Evolutionary conservation across 225 moss, liverwort and hornwort genomes (phyloP).

Genomic region (Neckera pumila): DNA sequence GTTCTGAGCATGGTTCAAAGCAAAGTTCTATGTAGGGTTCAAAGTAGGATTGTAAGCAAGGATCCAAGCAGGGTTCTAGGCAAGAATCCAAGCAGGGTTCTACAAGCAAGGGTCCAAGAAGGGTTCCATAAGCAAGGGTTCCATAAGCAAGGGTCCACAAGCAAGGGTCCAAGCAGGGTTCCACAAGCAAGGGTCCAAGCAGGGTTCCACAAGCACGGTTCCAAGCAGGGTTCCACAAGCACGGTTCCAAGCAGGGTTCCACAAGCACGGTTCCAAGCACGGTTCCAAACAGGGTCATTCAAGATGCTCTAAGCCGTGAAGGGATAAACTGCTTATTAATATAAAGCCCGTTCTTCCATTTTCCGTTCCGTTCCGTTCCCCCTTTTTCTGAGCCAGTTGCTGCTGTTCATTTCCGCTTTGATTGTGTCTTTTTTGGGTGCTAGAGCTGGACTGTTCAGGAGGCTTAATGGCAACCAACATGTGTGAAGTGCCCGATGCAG

Average conservation of each 20-base stretch:
- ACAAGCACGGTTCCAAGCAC: background rate
- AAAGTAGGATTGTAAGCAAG: too few relatives aligned
- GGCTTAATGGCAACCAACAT: background rate
- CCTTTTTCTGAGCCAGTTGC: background rate
- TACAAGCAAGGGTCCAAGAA: too few relatives aligned
- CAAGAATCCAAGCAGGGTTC: background rate
- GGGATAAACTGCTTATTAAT: background rate
- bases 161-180: background rate
- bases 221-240: too few relatives aligned
- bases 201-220: accelerated
- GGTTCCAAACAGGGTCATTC: background rate
- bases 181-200: background rate
- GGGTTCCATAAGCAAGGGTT: too few relatives aligned
- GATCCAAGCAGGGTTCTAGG: too few relatives aligned
- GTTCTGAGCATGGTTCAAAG: too few relatives aligned
- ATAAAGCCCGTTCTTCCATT: background rate
- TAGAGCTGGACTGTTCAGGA: background rate
- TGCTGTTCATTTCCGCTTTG: background rate
- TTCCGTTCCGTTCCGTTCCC: background rate
- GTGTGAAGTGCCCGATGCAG: background rate
- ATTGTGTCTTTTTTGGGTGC: background rate
- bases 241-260: too few relatives aligned
- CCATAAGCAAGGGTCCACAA: too few relatives aligned
- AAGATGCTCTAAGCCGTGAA: too few relatives aligned
- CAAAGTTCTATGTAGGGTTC: too few relatives aligned